Base-by-base conservation (phyloP, 305 asterid genomes). In the Solanum hybrid region DNA sequence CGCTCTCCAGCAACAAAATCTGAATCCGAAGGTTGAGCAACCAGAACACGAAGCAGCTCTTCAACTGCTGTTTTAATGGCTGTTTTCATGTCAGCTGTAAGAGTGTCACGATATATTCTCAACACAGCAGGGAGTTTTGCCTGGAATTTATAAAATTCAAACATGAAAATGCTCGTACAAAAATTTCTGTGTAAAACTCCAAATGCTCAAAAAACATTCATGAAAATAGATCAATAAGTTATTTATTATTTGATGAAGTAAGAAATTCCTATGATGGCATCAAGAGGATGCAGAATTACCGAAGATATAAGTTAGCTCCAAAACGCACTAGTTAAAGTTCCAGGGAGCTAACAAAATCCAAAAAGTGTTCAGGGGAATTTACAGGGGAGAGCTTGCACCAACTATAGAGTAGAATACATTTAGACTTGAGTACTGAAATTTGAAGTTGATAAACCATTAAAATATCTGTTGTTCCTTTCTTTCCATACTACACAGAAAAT, bases 71-170 rank as follows among this genome's bases (percentile, higher is more conserved):
- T 91, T 94, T 96, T 98, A 92, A 96, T 96, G 89, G 98, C 95
- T 81, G 94, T 94, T 93, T 96, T 98, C 95, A 98, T 92, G 90
- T 98, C 98, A 90, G 98, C 95, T 71, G 98, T 95, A 88, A 98
- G 96, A 81, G 98, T 94, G 88, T 98, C 99, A 71, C 98, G 95
- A 89, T 98, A 98, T 92, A 96, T 92, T 95, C 99, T 95, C 96
- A 98, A 94, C 87, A 96, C 98, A 90, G 98, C 94, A 34, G 99
- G 99, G 88, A 98, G 94, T 92, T 96, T 98, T 86, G 99, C 98
- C 99, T 96, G 95, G 90, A 94, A 56, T 32, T 42, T 56, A 79
- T 79, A 84, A 85, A 6, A 31, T 71, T 56, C 75, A 85, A 56
- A 56, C 46, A 85, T 56, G 87, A 56, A 34, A 85, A 31, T 85